Conservation (phyloP, 257 asterid species). For the Galeopsis tetrahit region DNA sequence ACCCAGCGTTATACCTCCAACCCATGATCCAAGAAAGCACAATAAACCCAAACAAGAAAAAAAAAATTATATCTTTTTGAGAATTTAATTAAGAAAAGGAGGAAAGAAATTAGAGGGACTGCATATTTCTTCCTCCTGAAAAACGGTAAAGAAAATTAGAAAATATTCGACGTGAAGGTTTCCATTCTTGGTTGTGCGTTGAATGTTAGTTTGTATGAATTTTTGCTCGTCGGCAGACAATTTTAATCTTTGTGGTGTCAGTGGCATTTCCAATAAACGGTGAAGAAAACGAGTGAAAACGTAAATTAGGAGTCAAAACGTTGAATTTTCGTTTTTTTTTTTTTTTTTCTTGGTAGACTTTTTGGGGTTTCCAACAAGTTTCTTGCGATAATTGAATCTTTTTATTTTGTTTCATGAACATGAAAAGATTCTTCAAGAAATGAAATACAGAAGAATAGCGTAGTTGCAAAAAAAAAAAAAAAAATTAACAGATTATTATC, state of each 20-base stretch:
- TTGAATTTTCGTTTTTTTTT: not conserved
- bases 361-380: constrained; percentile 11
- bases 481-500: no score
- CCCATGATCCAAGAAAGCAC: constrained; percentile 48
- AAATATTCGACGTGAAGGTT: constrained; percentile 18
- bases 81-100: constrained; percentile 4
- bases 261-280: constrained; percentile 22
- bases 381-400: not conserved
- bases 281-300: not conserved
- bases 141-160: not conserved
- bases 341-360: not conserved
- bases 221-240: not conserved
- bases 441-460: not conserved
- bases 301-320: not conserved
- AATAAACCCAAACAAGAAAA: constrained; percentile 16
- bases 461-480: not conserved
- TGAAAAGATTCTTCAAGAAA: not conserved
- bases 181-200: constrained; percentile 26
- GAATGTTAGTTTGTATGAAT: constrained; percentile 35
- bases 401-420: not conserved
- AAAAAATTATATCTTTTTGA: not conserved
- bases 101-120: constrained; percentile 8
- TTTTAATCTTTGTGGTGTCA: constrained; percentile 22
- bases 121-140: not conserved
- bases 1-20: constrained; percentile 72